phyloP scores from a whole-genome alignment of 305 asterid genomes.

The Rubia occidens region DNA sequence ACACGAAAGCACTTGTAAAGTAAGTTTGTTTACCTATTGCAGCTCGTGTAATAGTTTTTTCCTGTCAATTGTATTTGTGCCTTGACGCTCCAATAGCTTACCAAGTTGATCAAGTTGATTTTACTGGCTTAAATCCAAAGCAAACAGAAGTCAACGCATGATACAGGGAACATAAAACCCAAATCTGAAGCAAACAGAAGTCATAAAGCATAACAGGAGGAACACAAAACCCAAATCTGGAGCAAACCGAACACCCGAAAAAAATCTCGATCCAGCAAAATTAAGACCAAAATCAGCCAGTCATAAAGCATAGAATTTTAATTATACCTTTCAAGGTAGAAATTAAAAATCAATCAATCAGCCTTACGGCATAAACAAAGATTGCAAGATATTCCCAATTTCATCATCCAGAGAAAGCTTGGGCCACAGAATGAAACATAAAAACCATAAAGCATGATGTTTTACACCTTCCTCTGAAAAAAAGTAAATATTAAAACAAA shows the following conservation, averaged over 20 bases:
- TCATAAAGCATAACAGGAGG: too few species aligned
- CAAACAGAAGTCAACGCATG: too few species aligned
- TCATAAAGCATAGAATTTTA: not conserved
- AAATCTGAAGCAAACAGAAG: too few species aligned
- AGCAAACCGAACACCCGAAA: not conserved
- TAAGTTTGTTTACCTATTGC: slow-evolving; percentile 25
- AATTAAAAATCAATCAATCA: too few species aligned
- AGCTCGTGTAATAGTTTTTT: slow-evolving; percentile 29
- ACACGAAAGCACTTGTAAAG: not conserved
- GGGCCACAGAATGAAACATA: not conserved
- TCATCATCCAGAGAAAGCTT: not conserved
- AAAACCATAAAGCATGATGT: slow-evolving; percentile 2
- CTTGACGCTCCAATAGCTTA: slow-evolving; percentile 29
- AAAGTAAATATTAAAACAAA: not conserved
- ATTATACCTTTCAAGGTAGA: not conserved
- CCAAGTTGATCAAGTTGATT: slow-evolving; percentile 30
- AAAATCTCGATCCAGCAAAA: not conserved
- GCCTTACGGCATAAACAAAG: not conserved
- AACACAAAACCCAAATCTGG: not conserved
- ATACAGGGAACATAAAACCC: too few species aligned
- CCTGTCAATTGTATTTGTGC: slow-evolving; percentile 30
- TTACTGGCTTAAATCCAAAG: not conserved
- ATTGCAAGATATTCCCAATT: not conserved
- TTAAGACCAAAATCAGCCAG: too few species aligned
- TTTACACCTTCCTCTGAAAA: too few species aligned